phyloP scores from a whole-genome alignment of 2,329 filamentous ascomycete genomes.

The Tolypocladium pustulatum region DNA sequence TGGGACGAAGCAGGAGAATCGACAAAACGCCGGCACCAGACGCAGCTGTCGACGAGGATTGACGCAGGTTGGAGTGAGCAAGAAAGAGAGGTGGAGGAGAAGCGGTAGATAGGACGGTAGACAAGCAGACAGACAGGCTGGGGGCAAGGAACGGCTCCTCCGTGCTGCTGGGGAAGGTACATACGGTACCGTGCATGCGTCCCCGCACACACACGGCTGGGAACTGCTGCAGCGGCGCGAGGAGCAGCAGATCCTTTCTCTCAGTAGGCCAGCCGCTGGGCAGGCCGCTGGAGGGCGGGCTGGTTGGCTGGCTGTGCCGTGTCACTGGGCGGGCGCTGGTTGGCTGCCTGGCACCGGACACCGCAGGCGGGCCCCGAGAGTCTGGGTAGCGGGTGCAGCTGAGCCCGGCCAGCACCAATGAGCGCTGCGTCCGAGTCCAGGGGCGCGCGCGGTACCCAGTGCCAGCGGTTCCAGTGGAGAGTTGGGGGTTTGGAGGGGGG shows the following conservation, averaged over 20 bases:
- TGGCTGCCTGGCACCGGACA: not conserved
- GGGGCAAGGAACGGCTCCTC: not conserved
- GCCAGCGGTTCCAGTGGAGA: not conserved
- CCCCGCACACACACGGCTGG: not conserved
- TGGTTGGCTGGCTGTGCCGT: not conserved
- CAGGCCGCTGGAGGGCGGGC: not conserved
- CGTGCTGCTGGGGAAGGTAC: not conserved
- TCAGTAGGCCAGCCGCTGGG: not conserved
- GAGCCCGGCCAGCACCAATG: not conserved
- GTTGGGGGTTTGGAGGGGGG: not conserved
- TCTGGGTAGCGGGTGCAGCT: conserved; percentile 5
- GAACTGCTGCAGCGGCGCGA: not conserved
- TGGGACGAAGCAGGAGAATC: not conserved
- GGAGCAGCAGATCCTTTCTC: not conserved
- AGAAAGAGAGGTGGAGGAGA: not conserved
- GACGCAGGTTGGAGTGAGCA: not conserved
- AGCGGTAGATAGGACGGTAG: not conserved
- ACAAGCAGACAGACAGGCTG: not conserved
- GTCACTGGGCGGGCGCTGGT: not conserved
- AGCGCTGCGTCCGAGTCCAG: not conserved
- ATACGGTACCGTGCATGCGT: not conserved
- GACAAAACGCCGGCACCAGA: not conserved
- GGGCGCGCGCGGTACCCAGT: not conserved
- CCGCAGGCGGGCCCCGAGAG: conserved; percentile 3
- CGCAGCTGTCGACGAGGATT: not conserved